Conservation (phyloP, 352 stramenopile species). For the Thalassiosira exigua region DNA sequence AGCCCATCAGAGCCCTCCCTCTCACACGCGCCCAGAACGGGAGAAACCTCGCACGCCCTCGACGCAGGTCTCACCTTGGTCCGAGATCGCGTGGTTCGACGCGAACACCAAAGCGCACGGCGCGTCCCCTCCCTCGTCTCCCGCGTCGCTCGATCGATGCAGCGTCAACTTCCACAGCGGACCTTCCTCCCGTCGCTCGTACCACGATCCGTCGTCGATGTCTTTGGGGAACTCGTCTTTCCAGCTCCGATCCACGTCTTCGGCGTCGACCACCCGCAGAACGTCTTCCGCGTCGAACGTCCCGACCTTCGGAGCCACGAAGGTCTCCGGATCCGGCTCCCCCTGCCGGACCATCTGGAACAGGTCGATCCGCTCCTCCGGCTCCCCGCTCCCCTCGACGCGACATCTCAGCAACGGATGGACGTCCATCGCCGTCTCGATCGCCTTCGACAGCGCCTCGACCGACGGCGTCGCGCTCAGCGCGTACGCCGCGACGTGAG, state of each 20-base stretch:
- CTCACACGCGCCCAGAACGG: too few species aligned
- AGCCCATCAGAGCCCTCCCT: too few species aligned
- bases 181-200: slow-evolving; percentile 48
- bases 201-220: slow-evolving; percentile 71
- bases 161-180: slow-evolving; percentile 80
- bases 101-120: slow-evolving; percentile 74
- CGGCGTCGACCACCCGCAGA: not conserved
- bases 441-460: slow-evolving; percentile 53
- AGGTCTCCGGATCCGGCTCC: slow-evolving; percentile 73
- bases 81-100: slow-evolving; percentile 84
- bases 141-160: slow-evolving; percentile 43
- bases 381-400: slow-evolving; percentile 76
- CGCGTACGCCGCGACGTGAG: slow-evolving; percentile 61
- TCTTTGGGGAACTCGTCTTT: slow-evolving; percentile 60
- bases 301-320: slow-evolving; percentile 51
- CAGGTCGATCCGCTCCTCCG: slow-evolving; percentile 77
- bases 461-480: slow-evolving; percentile 65
- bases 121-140: slow-evolving; percentile 4
- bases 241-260: slow-evolving; percentile 66
- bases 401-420: slow-evolving; percentile 72
- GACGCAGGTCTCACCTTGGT: slow-evolving; percentile 78
- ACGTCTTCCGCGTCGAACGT: slow-evolving; percentile 15
- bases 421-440: slow-evolving; percentile 69
- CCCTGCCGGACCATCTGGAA: slow-evolving; percentile 77
- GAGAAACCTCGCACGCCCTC: too few species aligned